A percentile compares a stretch with the other conserved stretches of the same genome.
Conservation (phyloP, 2,329 filamentous ascomycete species). For the Aspergillus neotritici region DNA sequence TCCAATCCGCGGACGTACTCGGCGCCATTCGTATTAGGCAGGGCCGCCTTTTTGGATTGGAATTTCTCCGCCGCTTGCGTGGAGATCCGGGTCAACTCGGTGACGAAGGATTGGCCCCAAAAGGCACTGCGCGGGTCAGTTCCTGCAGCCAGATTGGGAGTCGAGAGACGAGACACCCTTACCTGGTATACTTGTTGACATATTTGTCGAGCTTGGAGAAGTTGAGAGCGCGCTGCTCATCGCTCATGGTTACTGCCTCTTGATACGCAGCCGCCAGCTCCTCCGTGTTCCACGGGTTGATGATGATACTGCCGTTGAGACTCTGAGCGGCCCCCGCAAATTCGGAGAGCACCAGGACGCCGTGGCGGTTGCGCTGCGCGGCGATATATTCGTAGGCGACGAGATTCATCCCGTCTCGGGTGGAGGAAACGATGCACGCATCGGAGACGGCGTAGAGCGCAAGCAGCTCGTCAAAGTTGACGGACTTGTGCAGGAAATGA, state of each 20-base stretch:
- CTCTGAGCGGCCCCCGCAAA: constrained; percentile 95
- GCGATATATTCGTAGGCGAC: constrained; percentile 98
- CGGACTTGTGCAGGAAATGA: constrained; percentile 95
- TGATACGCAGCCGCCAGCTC: constrained; percentile 90
- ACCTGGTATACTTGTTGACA: constrained; percentile 92
- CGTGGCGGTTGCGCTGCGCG: constrained; percentile 82
- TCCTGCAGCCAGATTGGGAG: neutral
- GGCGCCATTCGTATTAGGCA: constrained; percentile 9
- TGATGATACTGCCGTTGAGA: constrained; percentile 84
- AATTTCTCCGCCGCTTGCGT: constrained; percentile 34
- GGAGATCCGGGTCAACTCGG: constrained; percentile 64
- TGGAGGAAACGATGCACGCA: constrained; percentile 86
- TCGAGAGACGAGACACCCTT: constrained; percentile 13
- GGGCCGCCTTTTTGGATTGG: constrained; percentile 26
- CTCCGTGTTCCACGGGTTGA: constrained; percentile 98
- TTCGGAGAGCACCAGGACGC: constrained; percentile 90
- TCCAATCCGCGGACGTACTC: constrained; percentile 16
- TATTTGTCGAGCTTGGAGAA: constrained; percentile 91
- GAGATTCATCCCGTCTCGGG: constrained; percentile 98
- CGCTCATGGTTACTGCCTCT: constrained; percentile 92
- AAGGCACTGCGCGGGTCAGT: constrained; percentile 58
- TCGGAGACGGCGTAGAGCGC: constrained; percentile 90
- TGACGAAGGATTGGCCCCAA: constrained; percentile 92
- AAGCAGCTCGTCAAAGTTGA: constrained; percentile 89
- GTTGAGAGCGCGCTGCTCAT: constrained; percentile 79